These are phyloP conservation scores for Phlebopus sp. DNA, from an alignment of 1,284 basidiomycete species.

Conservation along the genomic window DNA sequence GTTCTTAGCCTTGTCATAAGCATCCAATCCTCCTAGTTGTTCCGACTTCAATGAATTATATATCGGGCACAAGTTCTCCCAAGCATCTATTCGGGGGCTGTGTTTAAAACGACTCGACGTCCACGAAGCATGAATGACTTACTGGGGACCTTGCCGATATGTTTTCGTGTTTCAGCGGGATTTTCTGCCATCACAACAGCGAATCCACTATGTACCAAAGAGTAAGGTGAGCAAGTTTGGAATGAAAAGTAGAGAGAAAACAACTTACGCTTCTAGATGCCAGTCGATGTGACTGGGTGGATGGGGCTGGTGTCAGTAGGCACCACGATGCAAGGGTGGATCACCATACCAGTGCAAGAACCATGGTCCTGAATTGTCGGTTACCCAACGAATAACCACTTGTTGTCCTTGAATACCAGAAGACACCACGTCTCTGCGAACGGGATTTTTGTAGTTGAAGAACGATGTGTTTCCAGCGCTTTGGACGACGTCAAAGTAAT, in stretches of 20 bases:
- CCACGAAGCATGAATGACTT: neutral
- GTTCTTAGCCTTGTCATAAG: constrained; percentile 18
- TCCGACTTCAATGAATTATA: constrained; percentile 17
- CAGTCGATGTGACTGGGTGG: constrained; percentile 43
- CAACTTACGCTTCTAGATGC: constrained; percentile 38
- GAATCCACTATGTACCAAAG: constrained; percentile 32
- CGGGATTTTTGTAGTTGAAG: constrained; percentile 41
- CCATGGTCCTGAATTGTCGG: constrained; percentile 41
- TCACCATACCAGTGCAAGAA: constrained; percentile 42
- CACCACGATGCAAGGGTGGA: neutral
- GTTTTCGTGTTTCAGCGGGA: constrained; percentile 14
- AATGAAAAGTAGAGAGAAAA: neutral
- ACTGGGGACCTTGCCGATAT: constrained; percentile 19
- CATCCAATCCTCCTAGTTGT: constrained; percentile 21
- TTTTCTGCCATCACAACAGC: constrained; percentile 41
- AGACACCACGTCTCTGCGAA: constrained; percentile 34
- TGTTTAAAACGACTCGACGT: neutral
- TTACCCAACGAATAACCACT: constrained; percentile 34
- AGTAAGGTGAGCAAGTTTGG: neutral
- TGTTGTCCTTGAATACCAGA: constrained; percentile 27
- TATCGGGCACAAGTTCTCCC: constrained; percentile 24
- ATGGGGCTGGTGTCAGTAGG: constrained; percentile 1
- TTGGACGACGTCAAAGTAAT: constrained; percentile 36
- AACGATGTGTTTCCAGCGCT: constrained; percentile 18
- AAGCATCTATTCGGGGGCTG: constrained; percentile 14